A percentile compares a stretch with the other conserved stretches of the same genome.
Evolutionary conservation across 2,329 filamentous ascomycete species (phyloP).

Genomic region (Hymenotorrendiella dingleyae): DNA sequence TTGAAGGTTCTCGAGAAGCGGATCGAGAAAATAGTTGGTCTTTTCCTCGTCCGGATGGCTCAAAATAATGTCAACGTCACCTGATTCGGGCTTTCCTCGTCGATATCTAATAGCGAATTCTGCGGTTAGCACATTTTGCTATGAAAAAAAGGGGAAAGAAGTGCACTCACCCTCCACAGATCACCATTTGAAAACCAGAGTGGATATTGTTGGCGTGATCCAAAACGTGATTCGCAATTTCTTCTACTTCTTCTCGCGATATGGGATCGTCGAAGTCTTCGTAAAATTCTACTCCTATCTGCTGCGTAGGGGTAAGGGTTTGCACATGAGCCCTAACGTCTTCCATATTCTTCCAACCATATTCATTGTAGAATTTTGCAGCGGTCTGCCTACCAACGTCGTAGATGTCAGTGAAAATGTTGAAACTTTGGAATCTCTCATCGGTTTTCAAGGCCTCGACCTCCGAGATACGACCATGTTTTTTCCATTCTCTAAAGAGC

Average conservation of each 20-base stretch:
- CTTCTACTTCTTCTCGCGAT: conserved; percentile 65
- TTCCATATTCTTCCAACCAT: conserved; percentile 79
- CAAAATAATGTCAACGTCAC: conserved; percentile 83
- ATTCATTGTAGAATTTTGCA: conserved; percentile 69
- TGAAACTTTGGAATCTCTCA: conserved; percentile 56
- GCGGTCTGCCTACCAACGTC: conserved; percentile 83
- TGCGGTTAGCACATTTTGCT: no score
- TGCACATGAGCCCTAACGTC: conserved; percentile 74
- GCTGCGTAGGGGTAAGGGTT: conserved; percentile 69
- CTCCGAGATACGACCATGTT: conserved; percentile 55
- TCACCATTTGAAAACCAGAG: conserved; percentile 48
- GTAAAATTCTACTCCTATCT: conserved; percentile 92
- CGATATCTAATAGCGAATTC: no score
- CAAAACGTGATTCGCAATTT: conserved; percentile 59
- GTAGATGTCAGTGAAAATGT: conserved; percentile 79
- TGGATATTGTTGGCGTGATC: conserved; percentile 60
- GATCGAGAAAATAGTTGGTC: conserved; percentile 64
- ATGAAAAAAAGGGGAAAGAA: no score
- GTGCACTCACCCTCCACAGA: conserved; percentile 67
- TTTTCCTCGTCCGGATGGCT: conserved; percentile 66
- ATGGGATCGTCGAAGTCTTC: conserved; percentile 74
- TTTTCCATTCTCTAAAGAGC: conserved; percentile 69
- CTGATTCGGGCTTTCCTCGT: conserved; percentile 57
- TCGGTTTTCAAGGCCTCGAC: conserved; percentile 60
- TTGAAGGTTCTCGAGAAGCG: conserved; percentile 69